Conservation (phyloP, 257 asterid species). For the Marsdenia floribunda region DNA sequence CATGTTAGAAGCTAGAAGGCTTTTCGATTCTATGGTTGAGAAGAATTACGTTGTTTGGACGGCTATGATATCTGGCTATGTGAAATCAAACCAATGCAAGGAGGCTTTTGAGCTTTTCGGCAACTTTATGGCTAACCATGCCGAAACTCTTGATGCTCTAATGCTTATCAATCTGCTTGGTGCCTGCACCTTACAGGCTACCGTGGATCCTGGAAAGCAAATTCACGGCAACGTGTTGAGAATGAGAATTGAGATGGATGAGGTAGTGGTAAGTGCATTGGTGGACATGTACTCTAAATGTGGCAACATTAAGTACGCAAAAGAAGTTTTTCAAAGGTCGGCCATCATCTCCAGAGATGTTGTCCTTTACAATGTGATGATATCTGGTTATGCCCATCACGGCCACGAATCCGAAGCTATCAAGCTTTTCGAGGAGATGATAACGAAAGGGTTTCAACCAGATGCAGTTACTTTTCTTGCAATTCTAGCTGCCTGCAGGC, state of each 20-base stretch:
- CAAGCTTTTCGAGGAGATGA: slow-evolving; percentile 55
- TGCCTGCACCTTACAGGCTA: slow-evolving; percentile 60
- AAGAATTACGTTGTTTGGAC: slow-evolving; percentile 72
- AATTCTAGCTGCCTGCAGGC: slow-evolving; percentile 82
- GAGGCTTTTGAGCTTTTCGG: slow-evolving; percentile 68
- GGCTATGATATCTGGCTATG: slow-evolving; percentile 70
- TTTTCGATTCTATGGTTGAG: slow-evolving; percentile 50
- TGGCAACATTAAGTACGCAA: slow-evolving; percentile 54
- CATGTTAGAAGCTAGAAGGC: slow-evolving; percentile 58
- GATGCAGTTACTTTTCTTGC: slow-evolving; percentile 76
- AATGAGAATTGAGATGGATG: slow-evolving; percentile 39
- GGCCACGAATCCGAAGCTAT: slow-evolving; percentile 60
- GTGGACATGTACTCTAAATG: slow-evolving; percentile 88
- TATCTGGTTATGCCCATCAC: slow-evolving; percentile 83
- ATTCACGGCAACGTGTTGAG: slow-evolving; percentile 62
- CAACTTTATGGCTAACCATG: slow-evolving; percentile 32
- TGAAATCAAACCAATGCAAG: slow-evolving; percentile 45
- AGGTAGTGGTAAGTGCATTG: slow-evolving; percentile 49
- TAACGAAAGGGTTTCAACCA: slow-evolving; percentile 40
- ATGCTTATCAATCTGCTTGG: slow-evolving; percentile 57
- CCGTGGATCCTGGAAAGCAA: slow-evolving; percentile 64
- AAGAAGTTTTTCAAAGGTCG: slow-evolving; percentile 38
- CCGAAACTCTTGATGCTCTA: slow-evolving; percentile 40
- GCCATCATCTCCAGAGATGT: slow-evolving; percentile 31
- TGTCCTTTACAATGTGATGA: slow-evolving; percentile 69